phyloP scores from a whole-genome alignment of 1,284 basidiomycete species.

The Naganishia sp. region DNA sequence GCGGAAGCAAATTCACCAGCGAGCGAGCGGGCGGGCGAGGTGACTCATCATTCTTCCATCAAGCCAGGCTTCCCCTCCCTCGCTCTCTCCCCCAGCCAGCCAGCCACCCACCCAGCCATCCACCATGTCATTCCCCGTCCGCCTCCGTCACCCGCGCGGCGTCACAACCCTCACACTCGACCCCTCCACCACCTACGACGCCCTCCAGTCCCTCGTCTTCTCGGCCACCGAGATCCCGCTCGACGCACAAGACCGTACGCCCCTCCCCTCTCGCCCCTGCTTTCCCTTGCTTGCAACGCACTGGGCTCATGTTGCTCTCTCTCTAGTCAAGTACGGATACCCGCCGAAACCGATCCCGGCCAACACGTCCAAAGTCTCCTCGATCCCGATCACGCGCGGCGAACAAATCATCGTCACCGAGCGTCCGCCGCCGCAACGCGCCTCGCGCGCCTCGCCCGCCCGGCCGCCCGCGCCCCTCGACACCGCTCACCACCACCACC shows the following conservation, averaged over 20 bases:
- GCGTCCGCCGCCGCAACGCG: conserved; percentile 56
- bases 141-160: conserved; percentile 77
- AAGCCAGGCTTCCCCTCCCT: no score
- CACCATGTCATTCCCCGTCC: conserved; percentile 53
- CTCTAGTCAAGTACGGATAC: conserved; percentile 78
- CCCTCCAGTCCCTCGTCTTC: conserved; percentile 71
- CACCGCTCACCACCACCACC: no score
- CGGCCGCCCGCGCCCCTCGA: conserved; percentile 52
- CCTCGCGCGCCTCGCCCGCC: conserved; percentile 60
- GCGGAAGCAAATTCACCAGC: no score
- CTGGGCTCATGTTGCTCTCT: conserved; percentile 1
- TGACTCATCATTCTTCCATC: no score
- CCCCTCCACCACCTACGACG: conserved; percentile 60
- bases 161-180: conserved; percentile 71
- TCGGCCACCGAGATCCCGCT: conserved; percentile 68
- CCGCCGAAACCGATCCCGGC: conserved; percentile 72
- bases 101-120: no score
- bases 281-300: no score
- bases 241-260: conserved; percentile 72
- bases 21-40: no score
- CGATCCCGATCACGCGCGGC: conserved; percentile 71
- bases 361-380: conserved; percentile 62
- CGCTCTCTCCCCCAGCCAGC: no score
- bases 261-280: conserved; percentile 6
- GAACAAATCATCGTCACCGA: conserved; percentile 78